Evolutionary conservation across 164 flowering plant genomes (phyloP).

Genomic region (Vitis riparia): DNA sequence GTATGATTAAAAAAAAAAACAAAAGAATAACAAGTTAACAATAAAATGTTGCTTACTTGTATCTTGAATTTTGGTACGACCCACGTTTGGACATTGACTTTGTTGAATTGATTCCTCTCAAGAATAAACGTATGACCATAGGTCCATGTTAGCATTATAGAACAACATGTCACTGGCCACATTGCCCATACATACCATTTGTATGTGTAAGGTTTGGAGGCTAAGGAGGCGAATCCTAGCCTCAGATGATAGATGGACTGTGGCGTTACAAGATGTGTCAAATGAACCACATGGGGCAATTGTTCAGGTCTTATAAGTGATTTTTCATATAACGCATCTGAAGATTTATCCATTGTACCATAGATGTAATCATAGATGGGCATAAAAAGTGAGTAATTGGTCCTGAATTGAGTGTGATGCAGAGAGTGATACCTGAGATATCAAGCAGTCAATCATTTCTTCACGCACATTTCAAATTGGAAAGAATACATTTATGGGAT

Average conservation of each 20-base stretch:
- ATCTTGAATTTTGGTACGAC: slow-evolving; percentile 55
- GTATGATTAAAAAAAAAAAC: too few species aligned
- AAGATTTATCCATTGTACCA: too few species aligned
- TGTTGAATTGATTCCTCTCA: slow-evolving; percentile 51
- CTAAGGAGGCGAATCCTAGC: slow-evolving; percentile 59
- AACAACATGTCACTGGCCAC: slow-evolving; percentile 60
- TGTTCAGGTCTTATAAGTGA: too few species aligned
- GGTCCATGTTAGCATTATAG: slow-evolving; percentile 45
- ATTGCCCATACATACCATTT: slow-evolving; percentile 65
- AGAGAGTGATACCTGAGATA: too few species aligned
- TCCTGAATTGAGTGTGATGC: too few species aligned
- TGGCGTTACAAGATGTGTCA: slow-evolving; percentile 70
- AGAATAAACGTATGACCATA: slow-evolving; percentile 47
- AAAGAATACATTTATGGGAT: too few species aligned
- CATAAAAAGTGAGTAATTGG: too few species aligned
- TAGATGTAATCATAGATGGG: too few species aligned
- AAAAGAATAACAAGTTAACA: too few species aligned
- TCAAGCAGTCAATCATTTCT: too few species aligned
- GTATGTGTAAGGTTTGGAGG: slow-evolving; percentile 53
- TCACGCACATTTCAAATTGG: too few species aligned
- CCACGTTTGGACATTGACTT: slow-evolving; percentile 70
- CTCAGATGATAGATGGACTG: slow-evolving; percentile 66
- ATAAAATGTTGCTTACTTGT: slow-evolving; percentile 36
- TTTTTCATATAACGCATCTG: too few species aligned
- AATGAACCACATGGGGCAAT: slow-evolving; percentile 54